These are phyloP conservation scores for Melaleuca quinquenervia DNA, from an alignment of 345 rosid genomes.

Conservation along the genomic window DNA sequence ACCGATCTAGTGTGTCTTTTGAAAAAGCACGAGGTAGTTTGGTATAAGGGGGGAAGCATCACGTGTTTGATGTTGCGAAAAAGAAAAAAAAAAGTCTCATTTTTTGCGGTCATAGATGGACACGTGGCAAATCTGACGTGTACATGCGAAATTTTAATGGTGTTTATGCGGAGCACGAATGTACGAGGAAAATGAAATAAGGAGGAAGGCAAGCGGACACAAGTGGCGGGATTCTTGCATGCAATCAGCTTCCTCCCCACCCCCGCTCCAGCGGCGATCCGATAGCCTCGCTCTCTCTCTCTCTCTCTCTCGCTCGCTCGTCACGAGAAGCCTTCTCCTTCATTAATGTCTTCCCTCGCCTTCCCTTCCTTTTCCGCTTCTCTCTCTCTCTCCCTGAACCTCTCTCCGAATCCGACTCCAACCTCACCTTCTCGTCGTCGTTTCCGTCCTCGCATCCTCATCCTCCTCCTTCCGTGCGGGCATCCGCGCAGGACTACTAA, in stretches of 20 bases:
- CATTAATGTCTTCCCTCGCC: neutral
- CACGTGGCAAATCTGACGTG: no score
- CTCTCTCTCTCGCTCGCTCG: neutral
- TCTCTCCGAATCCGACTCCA: neutral
- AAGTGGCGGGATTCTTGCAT: constrained; percentile 52
- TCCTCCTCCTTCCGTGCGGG: neutral
- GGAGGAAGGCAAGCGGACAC: neutral
- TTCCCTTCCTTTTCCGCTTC: neutral
- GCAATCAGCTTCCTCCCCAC: constrained; percentile 7
- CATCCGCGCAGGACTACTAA: neutral
- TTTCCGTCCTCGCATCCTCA: neutral
- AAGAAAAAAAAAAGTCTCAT: no score
- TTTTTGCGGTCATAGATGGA: no score
- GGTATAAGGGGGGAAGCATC: no score
- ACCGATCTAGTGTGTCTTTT: no score
- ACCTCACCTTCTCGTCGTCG: neutral
- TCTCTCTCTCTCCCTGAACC: constrained; percentile 6
- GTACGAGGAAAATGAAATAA: no score
- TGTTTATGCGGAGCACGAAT: no score
- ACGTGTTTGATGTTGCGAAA: no score
- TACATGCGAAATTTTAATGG: no score
- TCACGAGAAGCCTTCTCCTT: constrained; percentile 2
- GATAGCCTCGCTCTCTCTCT: constrained; percentile 31
- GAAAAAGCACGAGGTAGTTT: no score
- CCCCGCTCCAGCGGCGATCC: constrained; percentile 49